Conservation (phyloP, 176 grass and related monocot genomes). For the Carex littledalei region DNA sequence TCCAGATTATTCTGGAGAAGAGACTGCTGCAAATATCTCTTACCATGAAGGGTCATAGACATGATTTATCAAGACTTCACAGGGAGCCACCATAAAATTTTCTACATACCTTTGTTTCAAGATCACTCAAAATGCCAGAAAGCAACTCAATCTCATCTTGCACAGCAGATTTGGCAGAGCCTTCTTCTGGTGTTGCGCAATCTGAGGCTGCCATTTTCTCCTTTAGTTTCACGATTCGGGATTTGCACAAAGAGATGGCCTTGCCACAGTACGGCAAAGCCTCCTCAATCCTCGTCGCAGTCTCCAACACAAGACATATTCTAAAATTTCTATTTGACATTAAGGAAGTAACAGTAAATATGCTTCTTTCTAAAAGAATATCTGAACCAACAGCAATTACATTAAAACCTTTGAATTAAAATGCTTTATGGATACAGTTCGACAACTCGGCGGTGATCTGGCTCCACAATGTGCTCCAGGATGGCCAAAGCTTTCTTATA, state of each 20-base stretch:
- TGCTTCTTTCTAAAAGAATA: background rate
- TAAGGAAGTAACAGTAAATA: constrained; percentile 3
- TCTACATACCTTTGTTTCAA: constrained; percentile 87
- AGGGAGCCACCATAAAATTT: background rate
- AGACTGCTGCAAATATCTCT: background rate
- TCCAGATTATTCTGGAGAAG: constrained; percentile 1
- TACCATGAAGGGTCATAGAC: background rate
- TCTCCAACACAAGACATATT: constrained; percentile 72
- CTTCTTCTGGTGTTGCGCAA: constrained; percentile 32
- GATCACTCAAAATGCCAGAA: constrained; percentile 65
- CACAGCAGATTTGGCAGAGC: constrained; percentile 31
- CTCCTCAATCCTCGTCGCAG: constrained; percentile 53
- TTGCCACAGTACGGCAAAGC: constrained; percentile 78
- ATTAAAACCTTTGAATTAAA: constrained; percentile 16
- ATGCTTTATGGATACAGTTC: constrained; percentile 76
- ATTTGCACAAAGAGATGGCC: constrained; percentile 75
- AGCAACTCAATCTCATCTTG: constrained; percentile 72
- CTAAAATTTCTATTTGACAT: constrained; percentile 63
- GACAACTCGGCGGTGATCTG: constrained; percentile 68
- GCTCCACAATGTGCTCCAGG: constrained; percentile 60
- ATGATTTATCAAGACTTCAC: background rate
- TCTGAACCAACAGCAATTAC: background rate
- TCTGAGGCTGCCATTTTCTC: constrained; percentile 25
- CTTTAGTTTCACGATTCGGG: constrained; percentile 57
- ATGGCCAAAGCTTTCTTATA: constrained; percentile 84